phyloP scores from a whole-genome alignment of 768 basidiomycete species.

The Piloderma croceum region DNA sequence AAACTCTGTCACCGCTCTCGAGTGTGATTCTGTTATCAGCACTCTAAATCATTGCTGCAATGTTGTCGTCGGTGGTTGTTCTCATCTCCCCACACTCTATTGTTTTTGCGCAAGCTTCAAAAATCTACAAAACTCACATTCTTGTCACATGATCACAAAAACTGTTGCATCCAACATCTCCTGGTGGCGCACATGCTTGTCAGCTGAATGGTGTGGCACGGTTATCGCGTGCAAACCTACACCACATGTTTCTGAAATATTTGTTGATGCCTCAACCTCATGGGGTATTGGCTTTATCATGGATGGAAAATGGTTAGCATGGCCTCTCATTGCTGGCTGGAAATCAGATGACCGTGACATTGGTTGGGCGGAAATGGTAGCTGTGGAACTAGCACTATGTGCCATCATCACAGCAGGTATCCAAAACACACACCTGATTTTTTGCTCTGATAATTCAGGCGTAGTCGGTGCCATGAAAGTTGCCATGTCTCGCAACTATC shows the following conservation, averaged over 20 bases:
- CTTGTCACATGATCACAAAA: constrained; percentile 8
- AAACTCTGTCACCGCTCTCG: constrained; percentile 9
- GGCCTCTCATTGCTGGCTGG: constrained; percentile 31
- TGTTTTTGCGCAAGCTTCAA: constrained; percentile 23
- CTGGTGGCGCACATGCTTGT: constrained; percentile 24
- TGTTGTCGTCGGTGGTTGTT: constrained; percentile 25
- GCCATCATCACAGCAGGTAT: constrained; percentile 22
- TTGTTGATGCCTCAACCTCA: constrained; percentile 35
- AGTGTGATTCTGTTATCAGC: constrained; percentile 24
- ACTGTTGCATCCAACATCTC: constrained; percentile 16
- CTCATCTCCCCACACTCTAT: constrained; percentile 25
- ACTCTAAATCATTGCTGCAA: constrained; percentile 33
- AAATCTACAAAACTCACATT: constrained; percentile 7
- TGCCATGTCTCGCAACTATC: constrained; percentile 15
- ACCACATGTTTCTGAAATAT: constrained; percentile 20
- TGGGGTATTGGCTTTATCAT: constrained; percentile 38
- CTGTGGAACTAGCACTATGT: constrained; percentile 36
- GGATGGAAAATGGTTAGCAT: constrained; percentile 33
- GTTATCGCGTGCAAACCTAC: constrained; percentile 7
- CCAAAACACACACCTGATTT: constrained; percentile 16
- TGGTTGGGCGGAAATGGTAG: constrained; percentile 42
- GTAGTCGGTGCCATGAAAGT: constrained; percentile 31
- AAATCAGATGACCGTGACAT: constrained; percentile 25
- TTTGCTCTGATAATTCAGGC: constrained; percentile 39
- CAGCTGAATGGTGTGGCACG: background rate